phyloP scores from a whole-genome alignment of 73 alveolate species.

The Breviolum minutum region DNA sequence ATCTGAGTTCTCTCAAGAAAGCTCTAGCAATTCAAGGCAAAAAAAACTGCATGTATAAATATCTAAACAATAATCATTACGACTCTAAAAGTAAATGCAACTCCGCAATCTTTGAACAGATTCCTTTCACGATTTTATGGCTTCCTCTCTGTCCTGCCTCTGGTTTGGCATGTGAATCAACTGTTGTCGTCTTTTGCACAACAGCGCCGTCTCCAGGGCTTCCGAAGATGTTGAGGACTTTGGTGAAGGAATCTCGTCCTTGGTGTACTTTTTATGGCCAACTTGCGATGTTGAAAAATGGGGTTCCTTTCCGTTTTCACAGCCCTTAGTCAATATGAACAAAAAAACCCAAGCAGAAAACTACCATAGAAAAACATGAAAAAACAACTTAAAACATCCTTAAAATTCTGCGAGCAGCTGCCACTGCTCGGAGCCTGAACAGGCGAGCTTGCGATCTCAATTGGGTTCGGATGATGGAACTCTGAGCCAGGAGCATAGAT shows the following conservation, averaged over 20 bases:
- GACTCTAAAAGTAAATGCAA: no score
- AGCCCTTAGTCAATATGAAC: no score
- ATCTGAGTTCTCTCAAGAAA: not conserved
- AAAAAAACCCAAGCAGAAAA: no score
- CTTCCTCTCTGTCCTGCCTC: not conserved
- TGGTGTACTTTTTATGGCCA: not conserved
- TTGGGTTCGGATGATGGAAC: slow-evolving; percentile 35
- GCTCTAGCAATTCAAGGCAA: no score
- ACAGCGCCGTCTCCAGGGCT: not conserved
- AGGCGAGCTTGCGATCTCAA: not conserved
- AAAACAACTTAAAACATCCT: not conserved
- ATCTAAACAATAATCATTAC: no score
- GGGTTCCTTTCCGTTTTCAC: not conserved
- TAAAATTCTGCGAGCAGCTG: not conserved
- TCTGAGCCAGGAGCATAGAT: slow-evolving; percentile 50
- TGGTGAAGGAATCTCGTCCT: not conserved
- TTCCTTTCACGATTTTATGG: no score
- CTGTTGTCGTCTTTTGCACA: not conserved
- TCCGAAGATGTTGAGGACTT: not conserved
- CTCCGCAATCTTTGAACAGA: no score
- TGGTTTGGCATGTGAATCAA: not conserved
- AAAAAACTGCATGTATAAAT: no score
- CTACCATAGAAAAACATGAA: not conserved
- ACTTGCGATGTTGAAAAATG: not conserved
- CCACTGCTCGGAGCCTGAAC: not conserved